Conservation (phyloP, 2,329 filamentous ascomycete genomes). For the Talaromyces sp. region DNA sequence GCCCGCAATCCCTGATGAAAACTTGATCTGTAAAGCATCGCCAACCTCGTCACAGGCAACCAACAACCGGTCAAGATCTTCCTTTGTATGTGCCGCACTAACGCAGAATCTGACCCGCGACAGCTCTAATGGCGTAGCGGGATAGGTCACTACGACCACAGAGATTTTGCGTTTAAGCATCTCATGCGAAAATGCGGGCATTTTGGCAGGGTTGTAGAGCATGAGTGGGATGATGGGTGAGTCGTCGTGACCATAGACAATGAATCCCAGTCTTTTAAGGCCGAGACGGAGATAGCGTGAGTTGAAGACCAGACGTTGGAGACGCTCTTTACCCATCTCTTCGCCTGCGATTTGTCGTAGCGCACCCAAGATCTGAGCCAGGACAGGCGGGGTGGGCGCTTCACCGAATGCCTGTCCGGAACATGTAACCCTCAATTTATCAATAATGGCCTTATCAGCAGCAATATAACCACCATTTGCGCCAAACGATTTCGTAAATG, state of each 20-base stretch:
- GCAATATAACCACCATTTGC: slow-evolving; percentile 94
- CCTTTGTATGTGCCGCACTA: slow-evolving; percentile 91
- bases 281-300: slow-evolving; percentile 90
- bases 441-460: slow-evolving; percentile 81
- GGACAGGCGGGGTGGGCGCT: slow-evolving; percentile 75
- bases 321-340: slow-evolving; percentile 70
- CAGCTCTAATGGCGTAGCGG: slow-evolving; percentile 86
- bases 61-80: slow-evolving; percentile 84
- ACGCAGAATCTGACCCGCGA: slow-evolving; percentile 91
- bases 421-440: slow-evolving; percentile 79
- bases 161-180: slow-evolving; percentile 96
- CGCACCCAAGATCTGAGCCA: slow-evolving; percentile 82
- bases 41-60: slow-evolving; percentile 89
- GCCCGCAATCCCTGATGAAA: slow-evolving; percentile 85
- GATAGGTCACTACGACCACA: slow-evolving; percentile 92
- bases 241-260: slow-evolving; percentile 92
- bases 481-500: slow-evolving; percentile 92
- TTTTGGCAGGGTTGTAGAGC: slow-evolving; percentile 93
- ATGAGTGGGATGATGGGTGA: slow-evolving; percentile 90
- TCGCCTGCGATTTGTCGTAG: slow-evolving; percentile 84
- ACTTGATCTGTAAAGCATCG: slow-evolving; percentile 85
- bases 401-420: slow-evolving; percentile 81
- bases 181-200: slow-evolving; percentile 93
- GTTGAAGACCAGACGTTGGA: slow-evolving; percentile 94
- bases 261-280: slow-evolving; percentile 88